Evolutionary conservation across 2,329 filamentous ascomycete genomes (phyloP).

Genomic region (Penicillium thymicola): DNA sequence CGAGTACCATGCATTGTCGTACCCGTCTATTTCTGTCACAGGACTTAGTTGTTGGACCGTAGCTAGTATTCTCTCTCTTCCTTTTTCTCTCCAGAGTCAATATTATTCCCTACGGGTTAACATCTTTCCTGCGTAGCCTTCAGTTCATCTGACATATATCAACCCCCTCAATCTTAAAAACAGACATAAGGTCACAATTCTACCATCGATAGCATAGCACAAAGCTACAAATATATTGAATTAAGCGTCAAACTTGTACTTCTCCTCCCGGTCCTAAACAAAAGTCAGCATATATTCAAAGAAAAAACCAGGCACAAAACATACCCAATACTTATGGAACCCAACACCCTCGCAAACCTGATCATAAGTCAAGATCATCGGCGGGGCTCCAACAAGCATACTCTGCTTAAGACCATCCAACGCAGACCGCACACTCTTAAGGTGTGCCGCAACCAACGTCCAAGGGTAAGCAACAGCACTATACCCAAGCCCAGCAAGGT

Average conservation of each 20-base stretch:
- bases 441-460: slow-evolving; percentile 17
- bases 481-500: background rate
- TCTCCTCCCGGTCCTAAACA: slow-evolving; percentile 15
- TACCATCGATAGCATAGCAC: background rate
- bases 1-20: too few species aligned
- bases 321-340: slow-evolving; percentile 45
- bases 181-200: too few species aligned
- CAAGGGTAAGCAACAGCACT: background rate
- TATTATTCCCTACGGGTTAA: too few species aligned
- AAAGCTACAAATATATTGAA: background rate
- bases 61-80: too few species aligned
- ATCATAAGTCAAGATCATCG: slow-evolving; percentile 43
- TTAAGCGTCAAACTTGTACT: slow-evolving; percentile 18
- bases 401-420: slow-evolving; percentile 41
- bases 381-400: slow-evolving; percentile 43
- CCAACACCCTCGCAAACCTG: slow-evolving; percentile 47
- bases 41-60: too few species aligned
- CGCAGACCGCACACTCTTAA: slow-evolving; percentile 39
- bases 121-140: too few species aligned
- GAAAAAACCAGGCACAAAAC: slow-evolving; percentile 1
- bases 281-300: slow-evolving; percentile 29
- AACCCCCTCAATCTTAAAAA: too few species aligned
- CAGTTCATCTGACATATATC: too few species aligned
- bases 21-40: too few species aligned
- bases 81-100: too few species aligned